Evolutionary conservation across 1,284 basidiomycete species (phyloP), one percentile per base, ranked within the genome.

Genomic region (Pulchroboletus neoregius): DNA sequence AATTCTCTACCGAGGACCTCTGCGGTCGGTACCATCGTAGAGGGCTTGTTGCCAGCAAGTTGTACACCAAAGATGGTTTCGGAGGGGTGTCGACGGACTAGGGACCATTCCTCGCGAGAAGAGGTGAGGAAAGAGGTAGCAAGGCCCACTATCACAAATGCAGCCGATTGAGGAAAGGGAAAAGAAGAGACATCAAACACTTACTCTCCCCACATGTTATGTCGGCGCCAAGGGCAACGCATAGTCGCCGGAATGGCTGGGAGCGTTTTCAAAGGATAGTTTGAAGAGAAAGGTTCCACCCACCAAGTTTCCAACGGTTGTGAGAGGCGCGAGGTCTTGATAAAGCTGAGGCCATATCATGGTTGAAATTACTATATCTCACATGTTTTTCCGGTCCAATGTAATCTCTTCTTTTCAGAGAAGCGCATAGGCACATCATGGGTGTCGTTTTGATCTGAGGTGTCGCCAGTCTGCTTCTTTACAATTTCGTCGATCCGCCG

Each of bases 121-220:
- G 88, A 93, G 10, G 76, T 68, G 12, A 94, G 76, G 60, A 94
- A 87, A 1, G 89, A 91, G 40, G 78, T 82, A 1, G 88, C 84
- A 5, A 95, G 76, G 6, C 88, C 90, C 88, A 91, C 84, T 87
- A 55, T 23, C 5, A 2, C 26, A 23, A 39, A 30, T 26, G 9
- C 23, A 28, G 49, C 39, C 50, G 18, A 36, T 23, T 28, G 33
- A 49, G 28, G 6, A 46, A 16, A 10, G 30, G 13, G 20, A 8
- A 28, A 13, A 18, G 16, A 15, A 13, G 30, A 15, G 34, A 20
- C 1, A 18, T 8, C 0, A 5, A 20, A 26, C 12, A 57, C 76
- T 35, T 59, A 87, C 90, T 98, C 70, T 98, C 95, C 28, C 92
- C 92, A 54, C 91, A 94, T 11, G 93, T 96, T 58, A 99, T 97